A percentile compares a stretch with the other conserved stretches of the same genome.
Evolutionary conservation across 805 yeast genomes (phyloP).

Genomic region (Priceomyces haplophilus): DNA sequence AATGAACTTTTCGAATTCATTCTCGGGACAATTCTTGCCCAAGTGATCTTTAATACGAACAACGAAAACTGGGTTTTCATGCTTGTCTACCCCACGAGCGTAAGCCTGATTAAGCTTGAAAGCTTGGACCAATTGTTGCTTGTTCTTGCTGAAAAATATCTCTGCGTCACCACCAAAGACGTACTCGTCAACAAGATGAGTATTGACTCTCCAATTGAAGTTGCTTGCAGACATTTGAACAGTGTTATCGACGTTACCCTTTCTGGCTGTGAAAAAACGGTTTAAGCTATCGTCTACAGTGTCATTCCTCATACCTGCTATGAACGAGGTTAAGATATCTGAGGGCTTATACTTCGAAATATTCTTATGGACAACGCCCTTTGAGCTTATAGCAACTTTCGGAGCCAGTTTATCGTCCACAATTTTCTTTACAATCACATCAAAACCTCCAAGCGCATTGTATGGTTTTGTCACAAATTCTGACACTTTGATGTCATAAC

Average conservation of each 20-base stretch:
- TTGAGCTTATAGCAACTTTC: background rate
- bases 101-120: conserved; percentile 62
- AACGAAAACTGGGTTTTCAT: conserved; percentile 24
- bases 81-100: conserved; percentile 64
- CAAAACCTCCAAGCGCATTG: conserved; percentile 3
- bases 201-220: conserved; percentile 57
- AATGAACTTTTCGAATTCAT: conserved; percentile 58
- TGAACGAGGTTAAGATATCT: background rate
- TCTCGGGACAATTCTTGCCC: conserved; percentile 21
- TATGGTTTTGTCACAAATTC: conserved; percentile 2
- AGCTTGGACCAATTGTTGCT: conserved; percentile 46
- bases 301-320: conserved; percentile 2
- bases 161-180: conserved; percentile 64
- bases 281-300: background rate
- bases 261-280: conserved; percentile 4
- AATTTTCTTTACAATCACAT: background rate
- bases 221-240: background rate
- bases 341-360: background rate
- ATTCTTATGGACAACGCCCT: conserved; percentile 1
- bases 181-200: conserved; percentile 55
- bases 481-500: conserved; percentile 1
- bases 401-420: background rate
- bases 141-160: conserved; percentile 35
- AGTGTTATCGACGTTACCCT: background rate
- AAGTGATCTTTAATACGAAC: conserved; percentile 21